phyloP scores from a whole-genome alignment of 2,329 filamentous ascomycete species.

The Stagonosporopsis chrysanthemi region DNA sequence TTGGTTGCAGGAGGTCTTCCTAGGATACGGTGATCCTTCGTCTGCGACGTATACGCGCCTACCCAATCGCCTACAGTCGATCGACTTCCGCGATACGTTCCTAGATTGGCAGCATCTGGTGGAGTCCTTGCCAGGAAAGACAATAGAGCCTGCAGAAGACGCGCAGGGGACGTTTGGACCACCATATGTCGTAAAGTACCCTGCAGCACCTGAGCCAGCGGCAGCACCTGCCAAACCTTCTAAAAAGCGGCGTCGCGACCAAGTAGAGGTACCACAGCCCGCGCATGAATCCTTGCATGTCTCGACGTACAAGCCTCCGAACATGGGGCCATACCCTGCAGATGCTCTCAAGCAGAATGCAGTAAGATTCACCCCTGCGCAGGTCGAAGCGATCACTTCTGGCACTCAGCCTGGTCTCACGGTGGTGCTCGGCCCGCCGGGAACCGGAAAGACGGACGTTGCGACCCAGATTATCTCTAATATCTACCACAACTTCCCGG shows the following conservation, averaged over 20 bases:
- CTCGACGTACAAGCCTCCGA: slow-evolving; percentile 87
- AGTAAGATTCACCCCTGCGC: slow-evolving; percentile 88
- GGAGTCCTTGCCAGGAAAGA: slow-evolving; percentile 87
- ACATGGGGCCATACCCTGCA: slow-evolving; percentile 86
- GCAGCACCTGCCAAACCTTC: slow-evolving; percentile 65
- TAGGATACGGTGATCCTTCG: slow-evolving; percentile 94
- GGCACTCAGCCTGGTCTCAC: slow-evolving; percentile 94
- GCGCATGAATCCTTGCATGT: slow-evolving; percentile 75
- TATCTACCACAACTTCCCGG: slow-evolving; percentile 96
- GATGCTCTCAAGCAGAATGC: slow-evolving; percentile 83
- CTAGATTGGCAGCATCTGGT: slow-evolving; percentile 93
- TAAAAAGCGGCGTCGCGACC: slow-evolving; percentile 87
- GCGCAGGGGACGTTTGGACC: slow-evolving; percentile 79
- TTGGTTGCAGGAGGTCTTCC: slow-evolving; percentile 95
- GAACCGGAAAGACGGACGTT: slow-evolving; percentile 98
- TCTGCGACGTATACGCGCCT: slow-evolving; percentile 86
- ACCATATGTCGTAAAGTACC: slow-evolving; percentile 82
- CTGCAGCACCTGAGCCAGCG: slow-evolving; percentile 46
- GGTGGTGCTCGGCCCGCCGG: slow-evolving; percentile 91
- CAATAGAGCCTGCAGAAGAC: slow-evolving; percentile 78
- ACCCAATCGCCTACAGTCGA: slow-evolving; percentile 74
- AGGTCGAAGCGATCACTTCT: slow-evolving; percentile 91
- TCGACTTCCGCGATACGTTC: slow-evolving; percentile 95
- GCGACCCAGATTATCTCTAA: slow-evolving; percentile 99
- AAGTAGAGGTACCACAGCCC: slow-evolving; percentile 68